Percentiles rank a stretch among this genome's conserved stretches.
Evolutionary conservation across 2,329 filamentous ascomycete genomes (phyloP).

Genomic region (Lachnellula willkommii): DNA sequence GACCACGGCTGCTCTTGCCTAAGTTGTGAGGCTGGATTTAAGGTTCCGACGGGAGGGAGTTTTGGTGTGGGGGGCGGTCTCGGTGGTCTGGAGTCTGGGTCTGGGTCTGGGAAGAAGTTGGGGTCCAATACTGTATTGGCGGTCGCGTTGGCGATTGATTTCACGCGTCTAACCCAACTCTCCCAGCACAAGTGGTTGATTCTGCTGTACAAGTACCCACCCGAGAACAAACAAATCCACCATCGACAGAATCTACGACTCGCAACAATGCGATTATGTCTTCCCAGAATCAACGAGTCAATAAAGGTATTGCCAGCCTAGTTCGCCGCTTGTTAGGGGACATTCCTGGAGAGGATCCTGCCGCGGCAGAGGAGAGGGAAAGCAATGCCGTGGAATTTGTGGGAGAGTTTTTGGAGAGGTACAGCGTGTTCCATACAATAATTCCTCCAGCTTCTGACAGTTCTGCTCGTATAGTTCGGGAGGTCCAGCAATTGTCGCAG

Average conservation of each 20-base stretch:
- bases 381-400: conserved; percentile 53
- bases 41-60: not conserved
- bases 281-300: conserved; percentile 55
- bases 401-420: conserved; percentile 39
- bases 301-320: conserved; percentile 72
- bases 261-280: conserved; percentile 32
- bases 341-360: conserved; percentile 60
- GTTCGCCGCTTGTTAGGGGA: conserved; percentile 68
- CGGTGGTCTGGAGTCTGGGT: not conserved
- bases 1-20: conserved; percentile 1
- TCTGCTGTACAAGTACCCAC: not conserved
- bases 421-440: not conserved
- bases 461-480: conserved; percentile 18
- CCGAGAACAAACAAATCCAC: not conserved
- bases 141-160: not conserved
- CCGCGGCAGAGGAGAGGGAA: conserved; percentile 62
- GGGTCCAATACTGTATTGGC: not conserved
- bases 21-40: conserved; percentile 1
- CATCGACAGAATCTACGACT: not conserved
- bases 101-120: not conserved
- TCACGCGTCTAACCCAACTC: too few species aligned
- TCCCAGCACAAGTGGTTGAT: not conserved
- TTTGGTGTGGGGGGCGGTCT: not conserved
- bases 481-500: conserved; percentile 33
- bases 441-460: conserved; percentile 8